Evolutionary conservation across 2,329 filamentous ascomycete species (phyloP).

Genomic region (Arthrinium phaeospermum): DNA sequence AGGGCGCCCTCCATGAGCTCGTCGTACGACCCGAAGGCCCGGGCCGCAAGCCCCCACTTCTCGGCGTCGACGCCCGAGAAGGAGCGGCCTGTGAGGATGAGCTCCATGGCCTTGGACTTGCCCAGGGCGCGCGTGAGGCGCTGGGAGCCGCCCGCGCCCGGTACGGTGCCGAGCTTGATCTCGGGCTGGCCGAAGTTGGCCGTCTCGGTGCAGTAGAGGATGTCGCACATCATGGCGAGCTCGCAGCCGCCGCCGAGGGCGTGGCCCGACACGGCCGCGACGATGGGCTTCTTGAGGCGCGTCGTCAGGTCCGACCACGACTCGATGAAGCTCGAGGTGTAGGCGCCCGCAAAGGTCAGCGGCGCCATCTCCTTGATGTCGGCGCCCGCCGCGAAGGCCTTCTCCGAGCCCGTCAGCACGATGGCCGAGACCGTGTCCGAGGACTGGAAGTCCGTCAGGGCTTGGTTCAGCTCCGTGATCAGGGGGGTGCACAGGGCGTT

Average conservation of each 20-base stretch:
- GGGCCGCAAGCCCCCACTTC: conserved; percentile 88
- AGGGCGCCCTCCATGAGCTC: conserved; percentile 82
- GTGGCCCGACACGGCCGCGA: conserved; percentile 92
- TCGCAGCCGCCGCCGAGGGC: conserved; percentile 96
- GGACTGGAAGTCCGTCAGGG: conserved; percentile 72
- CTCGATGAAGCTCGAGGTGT: conserved; percentile 91
- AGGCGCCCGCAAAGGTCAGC: conserved; percentile 86
- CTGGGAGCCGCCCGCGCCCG: conserved; percentile 91
- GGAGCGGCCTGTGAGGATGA: conserved; percentile 84
- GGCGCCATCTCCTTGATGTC: conserved; percentile 99
- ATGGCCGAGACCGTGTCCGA: conserved; percentile 76
- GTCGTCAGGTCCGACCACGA: conserved; percentile 88
- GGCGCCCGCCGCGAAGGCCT: conserved; percentile 92
- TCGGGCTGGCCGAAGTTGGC: conserved; percentile 97
- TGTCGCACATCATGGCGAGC: conserved; percentile 96
- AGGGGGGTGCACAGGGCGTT: conserved; percentile 93
- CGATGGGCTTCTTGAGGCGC: conserved; percentile 88
- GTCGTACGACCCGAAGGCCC: conserved; percentile 79
- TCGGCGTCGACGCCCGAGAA: conserved; percentile 86
- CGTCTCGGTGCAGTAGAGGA: conserved; percentile 84
- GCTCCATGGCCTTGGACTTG: conserved; percentile 88
- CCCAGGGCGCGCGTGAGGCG: conserved; percentile 82
- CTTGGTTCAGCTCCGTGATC: conserved; percentile 86
- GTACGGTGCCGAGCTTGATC: conserved; percentile 92
- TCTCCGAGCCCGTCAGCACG: conserved; percentile 85